Base-by-base conservation (phyloP, 2,329 filamentous ascomycete species). In the Sordariomycetes sp. region DNA sequence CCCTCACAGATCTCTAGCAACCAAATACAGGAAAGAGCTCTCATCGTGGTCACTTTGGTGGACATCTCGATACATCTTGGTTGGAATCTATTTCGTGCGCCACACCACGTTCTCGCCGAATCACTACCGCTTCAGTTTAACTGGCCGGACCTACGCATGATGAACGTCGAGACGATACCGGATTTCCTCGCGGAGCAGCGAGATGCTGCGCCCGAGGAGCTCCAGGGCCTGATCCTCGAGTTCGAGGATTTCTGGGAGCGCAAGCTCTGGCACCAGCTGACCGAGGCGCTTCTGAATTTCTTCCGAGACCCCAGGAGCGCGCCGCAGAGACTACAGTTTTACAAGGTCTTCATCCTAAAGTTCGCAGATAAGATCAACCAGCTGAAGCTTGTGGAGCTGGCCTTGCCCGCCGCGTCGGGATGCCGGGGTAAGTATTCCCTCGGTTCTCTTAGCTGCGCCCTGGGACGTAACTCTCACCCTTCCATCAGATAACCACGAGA, bases 351-450 rank as follows among this genome's bases (percentile, higher is more conserved):
- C 76, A 87, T 99, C 72, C 82, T 92, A 70, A 94, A 87, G 72
- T 99, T 99, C 69, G 90, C 91, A 63, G 91, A 96, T 70, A 96
- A 95, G 80, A 96, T 99, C 79, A 99, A 97, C 75, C 92, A 97
- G 76, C 79, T 99, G 62, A 96, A 96, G 80, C 86, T 97, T 64
- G 94, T 99, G 63, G 86, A 89, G 63, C 76, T 99, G 63, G 94
- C 90, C 17, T 75, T 97, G 68, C 89, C 87, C 73, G 89, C 94
- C 52, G 90, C 90, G 56, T 84, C 86, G 66, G 86, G 95, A 75
- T 95, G 88, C 72, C 79, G 81, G 76, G 84, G 89, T 92, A 70
- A 55, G 71, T 13, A 12, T 24, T 15, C 45, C 10, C 10, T 22
- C 36, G 28, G 8, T 17, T 12, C 25, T 36, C 25, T 24, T 8